Evolutionary conservation across 441 rosid genomes (phyloP), one percentile per base, ranked within the genome.

Genomic region (Adansonia grandidieri): DNA sequence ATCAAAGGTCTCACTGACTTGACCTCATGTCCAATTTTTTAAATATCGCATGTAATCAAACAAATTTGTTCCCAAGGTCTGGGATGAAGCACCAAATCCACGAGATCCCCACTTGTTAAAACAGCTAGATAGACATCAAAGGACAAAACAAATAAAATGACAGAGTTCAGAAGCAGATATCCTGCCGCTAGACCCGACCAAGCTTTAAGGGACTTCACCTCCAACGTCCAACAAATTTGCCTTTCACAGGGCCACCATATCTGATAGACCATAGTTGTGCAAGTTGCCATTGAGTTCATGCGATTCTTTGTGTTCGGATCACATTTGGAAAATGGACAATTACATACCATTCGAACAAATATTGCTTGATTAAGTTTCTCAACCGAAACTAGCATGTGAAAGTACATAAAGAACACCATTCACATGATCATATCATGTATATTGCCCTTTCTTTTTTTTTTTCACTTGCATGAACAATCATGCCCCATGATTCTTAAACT

Each of bases 401-500:
- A 15, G 7, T 53, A 53, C 19, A 53, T 5, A 53, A 53, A 51
- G 13, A 50, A 64, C 6, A 40, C 22, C 48, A 64, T 64, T 17
- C 53, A 67, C 32, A 67, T 42, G 53, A 67, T 17, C 1, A 17
- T 9, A n/a, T 28, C 28, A 24, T 0, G 28, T 24, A n/a, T n/a
- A 2, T 47, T 47, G 9, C 10, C 10, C 13, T 0, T 47, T 47
- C 9, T 47, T 47, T 9, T 9, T 9, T 10, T 48, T 48, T 48
- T 13, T 48, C 53, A 10, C 11, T 3, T 48, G 2, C 1, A 48
- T 48, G 3, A 0, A 10, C 97, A 91, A 72, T 91, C 74, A 81
- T 91, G 97, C 71, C 51, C 51, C 24, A 42, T 42, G 9, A 5
- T 17, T 67, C 3, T 24, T 70, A 24, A 0, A 71, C 9, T 53